A percentile compares a stretch with the other conserved stretches of the same genome.
Conservation (phyloP, 2,329 filamentous ascomycete species). For the Colletotrichum shisoi region DNA sequence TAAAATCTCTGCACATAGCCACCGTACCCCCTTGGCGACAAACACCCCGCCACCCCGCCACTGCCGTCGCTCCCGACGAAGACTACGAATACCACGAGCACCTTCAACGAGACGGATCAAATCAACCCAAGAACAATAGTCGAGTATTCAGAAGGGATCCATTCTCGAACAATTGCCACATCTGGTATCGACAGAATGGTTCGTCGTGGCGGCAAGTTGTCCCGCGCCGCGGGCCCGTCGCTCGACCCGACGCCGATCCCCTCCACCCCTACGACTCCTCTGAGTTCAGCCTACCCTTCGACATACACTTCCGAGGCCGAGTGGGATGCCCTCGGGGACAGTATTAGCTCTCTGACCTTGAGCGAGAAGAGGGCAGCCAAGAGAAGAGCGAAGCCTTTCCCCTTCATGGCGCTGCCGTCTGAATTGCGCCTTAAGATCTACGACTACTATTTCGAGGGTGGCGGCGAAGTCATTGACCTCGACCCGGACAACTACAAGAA, state of each 20-base stretch:
- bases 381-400: constrained; percentile 58
- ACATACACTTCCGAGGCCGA: constrained; percentile 52
- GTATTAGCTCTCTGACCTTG: constrained; percentile 54
- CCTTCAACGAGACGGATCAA: not conserved
- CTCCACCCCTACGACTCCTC: constrained; percentile 49
- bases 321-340: constrained; percentile 53
- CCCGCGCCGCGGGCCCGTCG: constrained; percentile 45
- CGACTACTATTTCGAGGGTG: constrained; percentile 65
- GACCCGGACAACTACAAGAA: constrained; percentile 70
- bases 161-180: too few species aligned
- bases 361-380: constrained; percentile 37
- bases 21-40: constrained; percentile 8
- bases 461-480: constrained; percentile 68
- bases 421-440: constrained; percentile 77
- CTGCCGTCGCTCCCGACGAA: constrained; percentile 19
- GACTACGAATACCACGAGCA: constrained; percentile 2
- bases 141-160: not conserved
- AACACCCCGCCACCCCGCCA: constrained; percentile 32
- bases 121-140: too few species aligned
- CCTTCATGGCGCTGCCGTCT: constrained; percentile 71
- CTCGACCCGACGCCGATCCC: constrained; percentile 38
- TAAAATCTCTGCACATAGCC: constrained; percentile 38
- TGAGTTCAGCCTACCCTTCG: constrained; percentile 50
- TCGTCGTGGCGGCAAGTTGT: constrained; percentile 46
- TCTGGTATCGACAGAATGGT: constrained; percentile 26